Conservation (phyloP, 805 yeast genomes). For the Starmerella davenportii region DNA sequence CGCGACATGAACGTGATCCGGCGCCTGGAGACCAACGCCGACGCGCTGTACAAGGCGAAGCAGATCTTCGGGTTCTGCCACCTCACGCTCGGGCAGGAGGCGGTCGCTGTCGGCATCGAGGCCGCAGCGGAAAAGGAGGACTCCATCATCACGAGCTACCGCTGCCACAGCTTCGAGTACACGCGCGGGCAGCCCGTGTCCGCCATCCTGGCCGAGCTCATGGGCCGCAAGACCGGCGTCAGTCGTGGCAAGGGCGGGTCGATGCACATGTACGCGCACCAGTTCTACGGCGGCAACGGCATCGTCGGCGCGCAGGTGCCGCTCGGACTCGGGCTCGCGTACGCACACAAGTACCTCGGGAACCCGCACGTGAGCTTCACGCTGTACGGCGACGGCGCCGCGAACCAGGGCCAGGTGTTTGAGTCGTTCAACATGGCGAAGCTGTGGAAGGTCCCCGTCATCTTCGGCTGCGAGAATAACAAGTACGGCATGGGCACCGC, state of each 20-base stretch:
- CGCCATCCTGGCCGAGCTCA: slow-evolving; percentile 80
- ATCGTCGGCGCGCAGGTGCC: slow-evolving; percentile 99
- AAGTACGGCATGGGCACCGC: slow-evolving; percentile 99
- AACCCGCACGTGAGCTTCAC: slow-evolving; percentile 53
- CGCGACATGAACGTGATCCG: slow-evolving; percentile 77
- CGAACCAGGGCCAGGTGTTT: slow-evolving; percentile 98
- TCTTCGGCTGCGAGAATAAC: slow-evolving; percentile 96
- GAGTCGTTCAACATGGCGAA: slow-evolving; percentile 98
- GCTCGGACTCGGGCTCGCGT: slow-evolving; percentile 94
- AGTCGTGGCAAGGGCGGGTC: slow-evolving; percentile 98
- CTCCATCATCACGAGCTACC: slow-evolving; percentile 85
- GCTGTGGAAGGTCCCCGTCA: slow-evolving; percentile 88
- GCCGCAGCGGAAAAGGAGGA: slow-evolving; percentile 74
- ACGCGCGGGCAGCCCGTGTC: slow-evolving; percentile 89
- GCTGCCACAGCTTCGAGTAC: slow-evolving; percentile 97
- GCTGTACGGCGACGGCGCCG: slow-evolving; percentile 97
- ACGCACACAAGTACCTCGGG: slow-evolving; percentile 86
- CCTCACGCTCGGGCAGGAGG: slow-evolving; percentile 96
- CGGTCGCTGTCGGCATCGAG: slow-evolving; percentile 96
- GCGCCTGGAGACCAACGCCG: slow-evolving; percentile 98
- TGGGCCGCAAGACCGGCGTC: slow-evolving; percentile 92
- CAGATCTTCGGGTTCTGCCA: slow-evolving; percentile 98
- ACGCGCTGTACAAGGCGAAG: slow-evolving; percentile 94
- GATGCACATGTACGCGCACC: slow-evolving; percentile 93
- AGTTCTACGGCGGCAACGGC: slow-evolving; percentile 98